Evolutionary conservation across 208 protist species (phyloP), one percentile per base, ranked within the genome.

Genomic region (Endotrypanum monterogeii): DNA sequence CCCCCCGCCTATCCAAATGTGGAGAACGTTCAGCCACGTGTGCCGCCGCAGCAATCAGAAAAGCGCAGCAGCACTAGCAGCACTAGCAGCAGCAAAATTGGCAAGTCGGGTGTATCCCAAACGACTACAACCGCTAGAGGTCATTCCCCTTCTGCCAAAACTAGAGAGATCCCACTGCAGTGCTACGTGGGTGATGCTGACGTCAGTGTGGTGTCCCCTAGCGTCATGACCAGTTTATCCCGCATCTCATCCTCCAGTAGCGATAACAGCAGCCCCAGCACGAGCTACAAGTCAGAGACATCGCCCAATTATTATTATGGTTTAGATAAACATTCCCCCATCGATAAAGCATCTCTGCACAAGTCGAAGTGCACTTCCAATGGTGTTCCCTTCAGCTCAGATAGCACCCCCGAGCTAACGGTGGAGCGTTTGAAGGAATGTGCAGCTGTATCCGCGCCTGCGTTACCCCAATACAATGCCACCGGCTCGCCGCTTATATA

Each of bases 401-500:
- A 39, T 18, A 16, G 5, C 41, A 37, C 68, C 52, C 54, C 55
- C 12, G 11, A 35, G 71, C 39, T 76, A 57, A 81, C 76, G 16
- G 54, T 81, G 23, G 51, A 70, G 39, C 70, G 71, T 0, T 71
- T 81, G 65, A 14, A 73, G 48, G 76, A 81, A 46, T 41, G 76
- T 25, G 41, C 76, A 2, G 73, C 76, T 4, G 48, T 71, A 3
- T 66, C 68, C 0, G 25, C n/a, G 61, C 75, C 75, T 23, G 37
- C 62, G 0, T 51, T 71, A 60, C 56, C 66, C 48, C 71, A 81
- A 0, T 75, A 72, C 56, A 58, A 28, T 8, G 30, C 30, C 61
- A 30, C 7, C 37, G 2, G 9, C 18, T 48, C 55, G 32, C 52
- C 50, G 23, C 67, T 51, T 12, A 37, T 44, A 52, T 28, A 67